phyloP scores from a whole-genome alignment of 176 grass and related monocot species.

The Juncus effusus region DNA sequence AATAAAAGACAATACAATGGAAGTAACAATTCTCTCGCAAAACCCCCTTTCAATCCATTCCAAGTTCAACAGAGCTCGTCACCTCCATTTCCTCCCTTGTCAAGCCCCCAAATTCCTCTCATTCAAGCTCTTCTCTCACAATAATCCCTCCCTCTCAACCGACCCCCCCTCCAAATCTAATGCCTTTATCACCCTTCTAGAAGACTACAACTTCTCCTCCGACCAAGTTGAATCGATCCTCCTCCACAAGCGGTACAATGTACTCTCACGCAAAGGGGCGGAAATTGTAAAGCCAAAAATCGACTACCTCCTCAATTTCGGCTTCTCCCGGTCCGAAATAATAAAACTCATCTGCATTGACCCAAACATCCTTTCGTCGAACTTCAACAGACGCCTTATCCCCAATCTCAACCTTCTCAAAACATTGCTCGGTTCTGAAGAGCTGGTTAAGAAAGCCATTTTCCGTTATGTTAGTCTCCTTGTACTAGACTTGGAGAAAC shows the following conservation, averaged over 20 bases:
- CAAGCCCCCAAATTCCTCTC: constrained; percentile 2
- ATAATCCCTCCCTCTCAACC: not conserved
- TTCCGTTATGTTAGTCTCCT: not conserved
- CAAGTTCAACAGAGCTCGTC: not conserved
- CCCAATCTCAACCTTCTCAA: constrained; percentile 7
- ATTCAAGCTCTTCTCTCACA: not conserved
- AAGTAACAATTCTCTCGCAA: not conserved
- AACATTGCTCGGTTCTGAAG: not conserved
- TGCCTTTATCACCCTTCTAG: constrained; percentile 26
- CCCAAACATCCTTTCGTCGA: not conserved
- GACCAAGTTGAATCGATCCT: constrained; percentile 11
- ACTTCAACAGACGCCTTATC: constrained; percentile 11
- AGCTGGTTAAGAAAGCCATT: not conserved
- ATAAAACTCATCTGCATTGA: not conserved
- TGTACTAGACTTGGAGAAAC: not conserved
- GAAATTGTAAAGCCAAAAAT: constrained; percentile 40
- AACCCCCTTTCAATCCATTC: not conserved
- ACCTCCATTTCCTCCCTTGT: not conserved
- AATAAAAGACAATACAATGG: too few relatives aligned
- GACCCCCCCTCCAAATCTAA: constrained; percentile 24
- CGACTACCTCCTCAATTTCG: constrained; percentile 30
- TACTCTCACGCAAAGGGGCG: constrained; percentile 25
- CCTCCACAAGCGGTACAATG: not conserved
- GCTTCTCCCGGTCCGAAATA: constrained; percentile 1
- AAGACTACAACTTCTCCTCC: constrained; percentile 35